phyloP scores from a whole-genome alignment of 768 basidiomycete genomes.

The Naganishia onofrii region DNA sequence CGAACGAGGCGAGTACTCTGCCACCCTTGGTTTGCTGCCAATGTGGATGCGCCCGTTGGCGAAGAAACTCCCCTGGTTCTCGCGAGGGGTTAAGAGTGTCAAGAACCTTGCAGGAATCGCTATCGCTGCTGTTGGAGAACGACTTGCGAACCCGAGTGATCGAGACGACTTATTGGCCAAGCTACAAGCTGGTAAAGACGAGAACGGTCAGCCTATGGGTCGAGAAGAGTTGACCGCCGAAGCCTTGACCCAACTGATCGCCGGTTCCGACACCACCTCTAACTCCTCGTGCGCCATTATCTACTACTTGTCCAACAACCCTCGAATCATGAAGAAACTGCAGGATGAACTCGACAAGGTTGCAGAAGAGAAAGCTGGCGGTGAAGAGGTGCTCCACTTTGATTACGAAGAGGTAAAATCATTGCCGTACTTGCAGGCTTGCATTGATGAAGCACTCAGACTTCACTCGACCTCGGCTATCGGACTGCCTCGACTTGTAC shows the following conservation, averaged over 20 bases:
- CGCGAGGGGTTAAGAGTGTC: constrained; percentile 65
- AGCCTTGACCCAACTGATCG: constrained; percentile 43
- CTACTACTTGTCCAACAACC: constrained; percentile 74
- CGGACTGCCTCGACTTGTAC: constrained; percentile 76
- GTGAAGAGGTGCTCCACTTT: constrained; percentile 61
- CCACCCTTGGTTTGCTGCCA: constrained; percentile 75
- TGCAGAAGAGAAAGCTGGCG: constrained; percentile 58
- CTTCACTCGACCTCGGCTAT: constrained; percentile 78
- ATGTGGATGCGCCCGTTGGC: constrained; percentile 68
- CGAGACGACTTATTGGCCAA: constrained; percentile 77
- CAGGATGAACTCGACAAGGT: constrained; percentile 70
- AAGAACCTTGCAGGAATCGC: constrained; percentile 67
- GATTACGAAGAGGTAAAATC: constrained; percentile 66
- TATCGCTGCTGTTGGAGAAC: constrained; percentile 61
- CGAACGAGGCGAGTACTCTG: constrained; percentile 80
- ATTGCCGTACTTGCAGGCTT: constrained; percentile 76
- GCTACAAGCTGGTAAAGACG: constrained; percentile 73
- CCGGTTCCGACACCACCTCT: constrained; percentile 76
- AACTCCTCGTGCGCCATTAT: constrained; percentile 89
- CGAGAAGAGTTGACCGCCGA: constrained; percentile 83
- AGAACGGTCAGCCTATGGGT: constrained; percentile 73
- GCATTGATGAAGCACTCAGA: constrained; percentile 80
- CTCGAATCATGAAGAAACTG: constrained; percentile 64
- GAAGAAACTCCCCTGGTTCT: constrained; percentile 72
- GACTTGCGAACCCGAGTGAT: constrained; percentile 69